Evolutionary conservation across 495 filamentous ascomycete species (phyloP), one percentile per base, ranked within the genome.

Genomic region (Aspergillus hancockii): DNA sequence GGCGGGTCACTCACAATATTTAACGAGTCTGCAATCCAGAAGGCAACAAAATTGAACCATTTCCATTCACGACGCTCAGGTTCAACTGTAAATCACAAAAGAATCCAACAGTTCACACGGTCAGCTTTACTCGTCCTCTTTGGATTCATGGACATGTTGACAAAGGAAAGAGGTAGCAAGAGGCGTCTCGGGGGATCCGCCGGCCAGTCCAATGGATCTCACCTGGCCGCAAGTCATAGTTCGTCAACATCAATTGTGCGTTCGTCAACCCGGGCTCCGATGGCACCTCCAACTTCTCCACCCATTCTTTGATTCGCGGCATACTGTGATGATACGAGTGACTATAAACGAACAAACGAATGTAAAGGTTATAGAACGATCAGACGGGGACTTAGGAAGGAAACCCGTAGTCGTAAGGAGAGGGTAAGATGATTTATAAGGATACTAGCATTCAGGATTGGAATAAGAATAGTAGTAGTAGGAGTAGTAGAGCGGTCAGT

Each of bases 21-120:
- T 73, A 96, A 91, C 7, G 90, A 93, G 75, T 97, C 93, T 32
- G 93, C 91, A 69, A 96, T 83, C 91, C 91, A 94, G 67, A 96
- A 96, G 19, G 87, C 89, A 55, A 97, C 85, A 65, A 92, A 97
- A 67, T 96, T 96, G 83, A 87, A 89, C 54, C 90, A 78, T 54
- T 84, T 88, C 93, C 93, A 97, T 84, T 91, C 85, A 28, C 93
- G 86, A 57, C 90, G 85, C 58, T 85, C 87, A 18, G 88, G 86
- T 63, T 95, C 91, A 30, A 97, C 93, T 81, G 61, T 60, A 58
- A n/a, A 31, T 30, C 1, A 38, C 30, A 34, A 22, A 3, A 49
- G 36, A 59, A 22, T 28, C 47, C 50, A 58, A 49, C 32, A n/a
- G 58, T 51, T 30, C 60, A 60, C 52, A 58, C 36, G 62, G 54